These are phyloP conservation scores for Linum trigynum DNA, from an alignment of 345 rosid genomes.

Conservation along the genomic window DNA sequence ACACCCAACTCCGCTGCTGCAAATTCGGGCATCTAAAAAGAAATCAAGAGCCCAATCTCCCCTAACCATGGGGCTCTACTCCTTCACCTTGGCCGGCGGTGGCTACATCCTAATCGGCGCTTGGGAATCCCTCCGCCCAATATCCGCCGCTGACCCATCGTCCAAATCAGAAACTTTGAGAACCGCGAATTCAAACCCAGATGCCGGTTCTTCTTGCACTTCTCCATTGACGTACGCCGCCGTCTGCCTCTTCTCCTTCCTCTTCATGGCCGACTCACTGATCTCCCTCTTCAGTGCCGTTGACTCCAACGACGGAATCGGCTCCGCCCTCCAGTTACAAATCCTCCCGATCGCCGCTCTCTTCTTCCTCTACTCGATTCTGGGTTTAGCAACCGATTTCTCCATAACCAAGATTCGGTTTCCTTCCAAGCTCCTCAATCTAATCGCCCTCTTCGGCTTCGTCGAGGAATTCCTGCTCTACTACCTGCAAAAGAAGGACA, in stretches of 20 bases:
- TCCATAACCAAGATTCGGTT: constrained; percentile 23
- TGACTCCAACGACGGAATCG: constrained; percentile 46
- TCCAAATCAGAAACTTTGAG: neutral
- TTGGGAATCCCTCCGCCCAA: constrained; percentile 25
- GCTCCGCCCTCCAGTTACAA: constrained; percentile 7
- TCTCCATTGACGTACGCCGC: constrained; percentile 18
- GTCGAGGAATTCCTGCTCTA: constrained; percentile 51
- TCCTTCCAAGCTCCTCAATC: constrained; percentile 27
- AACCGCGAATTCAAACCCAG: constrained; percentile 11
- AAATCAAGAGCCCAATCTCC: too few relatives aligned
- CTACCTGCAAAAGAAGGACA: constrained; percentile 64
- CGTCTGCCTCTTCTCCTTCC: neutral
- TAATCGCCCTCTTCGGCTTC: too few relatives aligned
- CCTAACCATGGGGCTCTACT: constrained; percentile 38
- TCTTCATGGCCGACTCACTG: too few relatives aligned
- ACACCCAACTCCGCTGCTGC: too few relatives aligned
- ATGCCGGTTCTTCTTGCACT: constrained; percentile 9
- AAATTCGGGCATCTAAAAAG: too few relatives aligned
- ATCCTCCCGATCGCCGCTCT: too few relatives aligned
- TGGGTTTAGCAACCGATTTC: constrained; percentile 19
- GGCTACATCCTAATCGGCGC: constrained; percentile 55
- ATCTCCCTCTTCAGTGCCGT: constrained; percentile 30
- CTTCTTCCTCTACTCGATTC: too few relatives aligned
- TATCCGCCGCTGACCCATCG: constrained; percentile 1
- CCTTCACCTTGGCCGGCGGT: constrained; percentile 46